A percentile compares a stretch with the other conserved stretches of the same genome.
phyloP scores from a whole-genome alignment of 2,329 filamentous ascomycete genomes.

The Apiospora phragmitis region DNA sequence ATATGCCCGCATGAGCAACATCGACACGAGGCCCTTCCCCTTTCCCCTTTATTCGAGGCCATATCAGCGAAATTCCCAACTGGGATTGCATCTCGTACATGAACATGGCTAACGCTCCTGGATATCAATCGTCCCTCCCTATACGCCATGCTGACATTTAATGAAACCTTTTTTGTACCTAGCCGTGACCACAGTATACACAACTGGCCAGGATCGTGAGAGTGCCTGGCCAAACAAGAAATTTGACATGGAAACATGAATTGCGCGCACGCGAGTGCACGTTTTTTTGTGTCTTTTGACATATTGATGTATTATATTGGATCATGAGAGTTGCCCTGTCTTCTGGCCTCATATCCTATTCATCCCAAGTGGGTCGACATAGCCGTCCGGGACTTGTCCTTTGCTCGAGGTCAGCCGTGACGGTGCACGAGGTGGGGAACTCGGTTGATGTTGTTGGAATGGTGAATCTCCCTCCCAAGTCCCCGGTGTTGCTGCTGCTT shows the following conservation, averaged over 20 bases:
- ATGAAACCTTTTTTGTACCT: neutral
- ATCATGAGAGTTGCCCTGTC: neutral
- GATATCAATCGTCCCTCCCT: conserved; percentile 3
- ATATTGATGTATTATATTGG: neutral
- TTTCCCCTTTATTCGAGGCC: neutral
- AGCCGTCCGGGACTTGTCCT: conserved; percentile 28
- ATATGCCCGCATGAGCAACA: too few species aligned
- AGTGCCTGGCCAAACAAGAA: neutral
- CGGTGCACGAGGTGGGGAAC: conserved; percentile 16
- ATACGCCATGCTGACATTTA: conserved; percentile 10
- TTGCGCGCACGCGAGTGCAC: neutral
- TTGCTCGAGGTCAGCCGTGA: neutral
- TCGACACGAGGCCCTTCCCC: too few species aligned
- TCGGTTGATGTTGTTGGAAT: neutral
- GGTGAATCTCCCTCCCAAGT: neutral
- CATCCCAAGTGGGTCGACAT: conserved; percentile 57
- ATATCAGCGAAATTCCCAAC: neutral
- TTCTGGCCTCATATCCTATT: conserved; percentile 46
- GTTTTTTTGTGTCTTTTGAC: neutral
- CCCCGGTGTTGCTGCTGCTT: conserved; percentile 36
- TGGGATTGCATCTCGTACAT: neutral
- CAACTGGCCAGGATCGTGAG: neutral
- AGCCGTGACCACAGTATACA: conserved; percentile 9
- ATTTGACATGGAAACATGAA: neutral
- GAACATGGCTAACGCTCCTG: neutral